Evolutionary conservation across 148 eudicot species (phyloP).

Genomic region (Bassia scoparia): DNA sequence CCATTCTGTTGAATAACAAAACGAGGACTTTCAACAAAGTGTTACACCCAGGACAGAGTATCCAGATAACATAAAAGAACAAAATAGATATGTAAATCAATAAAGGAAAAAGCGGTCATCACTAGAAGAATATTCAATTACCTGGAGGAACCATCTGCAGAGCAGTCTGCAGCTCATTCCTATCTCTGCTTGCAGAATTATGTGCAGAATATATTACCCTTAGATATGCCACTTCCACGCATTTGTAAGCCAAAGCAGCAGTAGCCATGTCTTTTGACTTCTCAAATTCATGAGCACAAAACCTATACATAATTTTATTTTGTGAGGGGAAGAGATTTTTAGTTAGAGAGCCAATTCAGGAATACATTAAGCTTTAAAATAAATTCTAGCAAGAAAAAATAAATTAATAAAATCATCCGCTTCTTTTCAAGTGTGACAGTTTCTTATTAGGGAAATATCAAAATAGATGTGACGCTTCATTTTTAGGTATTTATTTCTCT

Average conservation of each 20-base stretch:
- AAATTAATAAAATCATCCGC: too few species aligned
- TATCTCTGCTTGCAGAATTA: slow-evolving; percentile 58
- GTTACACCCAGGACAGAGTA: background rate
- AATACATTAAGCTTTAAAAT: too few species aligned
- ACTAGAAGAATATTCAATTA: slow-evolving; percentile 23
- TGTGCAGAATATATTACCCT: slow-evolving; percentile 70
- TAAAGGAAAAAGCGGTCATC: background rate
- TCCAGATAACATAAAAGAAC: background rate
- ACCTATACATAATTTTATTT: slow-evolving; percentile 31
- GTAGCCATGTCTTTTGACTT: slow-evolving; percentile 80
- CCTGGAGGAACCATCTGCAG: slow-evolving; percentile 75
- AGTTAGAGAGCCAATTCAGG: slow-evolving; percentile 14
- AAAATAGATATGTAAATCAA: background rate
- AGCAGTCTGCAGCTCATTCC: slow-evolving; percentile 69
- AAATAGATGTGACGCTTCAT: too few species aligned
- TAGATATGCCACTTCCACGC: slow-evolving; percentile 85
- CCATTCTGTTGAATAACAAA: too few species aligned
- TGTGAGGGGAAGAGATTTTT: background rate
- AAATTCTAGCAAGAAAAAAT: too few species aligned
- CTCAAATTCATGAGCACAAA: slow-evolving; percentile 88
- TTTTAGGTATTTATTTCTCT: too few species aligned
- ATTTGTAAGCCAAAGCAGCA: slow-evolving; percentile 97
- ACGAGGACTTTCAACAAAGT: too few species aligned
- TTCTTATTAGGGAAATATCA: too few species aligned
- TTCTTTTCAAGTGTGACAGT: too few species aligned